Evolutionary conservation across 2,329 filamentous ascomycete species (phyloP).

Genomic region (Hypoxylon sp.): DNA sequence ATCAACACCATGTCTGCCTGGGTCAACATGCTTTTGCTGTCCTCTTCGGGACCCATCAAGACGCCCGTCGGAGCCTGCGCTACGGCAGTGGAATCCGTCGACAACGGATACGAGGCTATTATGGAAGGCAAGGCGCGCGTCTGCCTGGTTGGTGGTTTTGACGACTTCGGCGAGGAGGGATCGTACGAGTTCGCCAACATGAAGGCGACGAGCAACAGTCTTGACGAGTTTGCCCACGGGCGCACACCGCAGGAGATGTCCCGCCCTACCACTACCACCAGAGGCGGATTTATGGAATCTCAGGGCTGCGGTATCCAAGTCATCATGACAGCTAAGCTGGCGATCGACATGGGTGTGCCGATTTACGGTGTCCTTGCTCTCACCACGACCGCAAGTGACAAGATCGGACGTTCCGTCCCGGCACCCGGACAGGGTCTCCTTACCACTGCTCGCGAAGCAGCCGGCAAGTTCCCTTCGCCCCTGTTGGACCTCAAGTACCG

Average conservation of each 20-base stretch:
- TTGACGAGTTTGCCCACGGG: slow-evolving; percentile 94
- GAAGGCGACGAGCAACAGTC: slow-evolving; percentile 98
- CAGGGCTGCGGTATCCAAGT: slow-evolving; percentile 98
- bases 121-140: slow-evolving; percentile 97
- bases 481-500: slow-evolving; percentile 98
- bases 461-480: slow-evolving; percentile 92
- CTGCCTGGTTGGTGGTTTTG: slow-evolving; percentile 97
- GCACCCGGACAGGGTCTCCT: slow-evolving; percentile 96
- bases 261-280: slow-evolving; percentile 92
- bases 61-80: slow-evolving; percentile 97
- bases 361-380: slow-evolving; percentile 95
- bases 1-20: slow-evolving; percentile 99
- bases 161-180: slow-evolving; percentile 98
- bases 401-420: slow-evolving; percentile 97
- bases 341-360: slow-evolving; percentile 97
- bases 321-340: slow-evolving; percentile 96
- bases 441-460: slow-evolving; percentile 90
- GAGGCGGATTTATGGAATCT: slow-evolving; percentile 99
- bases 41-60: slow-evolving; percentile 97
- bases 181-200: slow-evolving; percentile 99
- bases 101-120: slow-evolving; percentile 98
- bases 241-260: slow-evolving; percentile 98
- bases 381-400: slow-evolving; percentile 96
- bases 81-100: slow-evolving; percentile 94
- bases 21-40: slow-evolving; percentile 99